Evolutionary conservation across 768 basidiomycete species (phyloP).

Genomic region (Mycena rebaudengoi): DNA sequence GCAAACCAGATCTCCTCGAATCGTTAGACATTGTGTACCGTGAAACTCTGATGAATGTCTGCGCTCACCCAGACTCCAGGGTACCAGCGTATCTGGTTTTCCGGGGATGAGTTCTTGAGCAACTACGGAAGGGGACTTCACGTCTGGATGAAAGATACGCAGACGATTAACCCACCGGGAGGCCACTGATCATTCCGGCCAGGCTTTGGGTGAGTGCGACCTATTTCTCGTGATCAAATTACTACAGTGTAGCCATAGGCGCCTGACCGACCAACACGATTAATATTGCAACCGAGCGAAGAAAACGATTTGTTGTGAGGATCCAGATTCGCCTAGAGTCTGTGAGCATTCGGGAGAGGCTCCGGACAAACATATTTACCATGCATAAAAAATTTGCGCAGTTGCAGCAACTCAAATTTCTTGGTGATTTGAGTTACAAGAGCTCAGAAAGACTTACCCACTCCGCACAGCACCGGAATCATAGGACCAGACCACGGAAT

Average conservation of each 20-base stretch:
- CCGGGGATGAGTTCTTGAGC: background rate
- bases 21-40: background rate
- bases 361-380: background rate
- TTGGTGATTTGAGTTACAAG: background rate
- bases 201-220: background rate
- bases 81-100: background rate
- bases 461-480: background rate
- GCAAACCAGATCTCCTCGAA: slow-evolving; percentile 17
- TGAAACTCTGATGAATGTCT: background rate
- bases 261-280: background rate
- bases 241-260: too few relatives aligned
- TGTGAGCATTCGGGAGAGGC: background rate
- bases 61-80: slow-evolving; percentile 5
- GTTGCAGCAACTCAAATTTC: background rate
- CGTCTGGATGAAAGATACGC: background rate
- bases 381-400: slow-evolving; percentile 7
- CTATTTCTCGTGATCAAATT: background rate
- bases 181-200: background rate
- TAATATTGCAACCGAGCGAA: background rate
- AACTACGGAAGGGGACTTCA: background rate
- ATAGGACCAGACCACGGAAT: background rate
- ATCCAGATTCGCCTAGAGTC: slow-evolving; percentile 7
- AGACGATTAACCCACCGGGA: background rate
- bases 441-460: background rate
- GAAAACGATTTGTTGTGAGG: background rate